Base-by-base conservation (phyloP, 257 asterid genomes). In the Rubia yunnanensis region DNA sequence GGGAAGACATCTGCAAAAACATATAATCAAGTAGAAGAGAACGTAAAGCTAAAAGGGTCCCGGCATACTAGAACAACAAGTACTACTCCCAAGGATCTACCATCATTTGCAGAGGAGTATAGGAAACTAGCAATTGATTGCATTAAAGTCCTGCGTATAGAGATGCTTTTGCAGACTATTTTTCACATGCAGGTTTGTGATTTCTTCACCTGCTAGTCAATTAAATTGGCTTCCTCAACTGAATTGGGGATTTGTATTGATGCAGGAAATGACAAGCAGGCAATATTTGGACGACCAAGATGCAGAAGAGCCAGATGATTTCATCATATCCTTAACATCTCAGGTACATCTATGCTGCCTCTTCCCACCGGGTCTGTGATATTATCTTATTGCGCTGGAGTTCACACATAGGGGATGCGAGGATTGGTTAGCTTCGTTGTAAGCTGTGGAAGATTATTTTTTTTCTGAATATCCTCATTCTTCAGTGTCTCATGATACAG, bases 261-360 rank as follows among this genome's bases (percentile, higher is more conserved):
- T 74, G 30, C 72, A 94, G 99, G 95, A 88, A 78, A 90, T 94
- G 96, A 80, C 92, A 15, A 94, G 81, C 77, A 79, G 83, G 76
- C 91, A 88, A 71, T 94, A 90, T 79, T 78, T 86, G 89, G 99
- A 90, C 61, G 99, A 90, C 81, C 94, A 88, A 83, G 99, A 94
- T 76, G 92, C 95, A 49, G 99, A 94, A 84, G 99, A 94, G 84
- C 99, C 99, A 35, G 98, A 94, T 80, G 99, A 94, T 75, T 90
- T 84, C 78, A 82, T 94, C 52, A 88, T 94, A 75, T 88, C 99
- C 41, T 74, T 94, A 72, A 86, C 96, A 55, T 88, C 98, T 70
- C 95, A 86, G 90, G 99, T 88, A 50, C 57, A 18, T n/a, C n/a
- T 53, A 62, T 65, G 65, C 35, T 59, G 11, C 26, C 53, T 17